These are phyloP conservation scores for Oldenlandia corymbosa DNA, from an alignment of 257 asterid genomes.

Conservation along the genomic window DNA sequence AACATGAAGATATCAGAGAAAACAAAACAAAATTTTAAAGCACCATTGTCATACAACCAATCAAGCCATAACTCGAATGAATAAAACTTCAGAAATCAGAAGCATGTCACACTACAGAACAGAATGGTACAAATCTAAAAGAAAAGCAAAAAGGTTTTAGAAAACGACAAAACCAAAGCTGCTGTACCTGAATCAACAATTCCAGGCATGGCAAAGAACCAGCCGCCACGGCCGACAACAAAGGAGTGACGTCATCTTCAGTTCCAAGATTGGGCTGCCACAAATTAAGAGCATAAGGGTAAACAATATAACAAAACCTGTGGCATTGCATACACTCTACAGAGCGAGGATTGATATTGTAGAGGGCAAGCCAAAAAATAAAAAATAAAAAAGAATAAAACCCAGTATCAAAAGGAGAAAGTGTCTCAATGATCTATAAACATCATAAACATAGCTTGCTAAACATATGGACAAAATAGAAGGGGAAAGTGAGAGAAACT, in stretches of 20 bases:
- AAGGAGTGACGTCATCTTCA: conserved; percentile 82
- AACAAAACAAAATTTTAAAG: too few species aligned
- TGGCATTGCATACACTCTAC: background rate
- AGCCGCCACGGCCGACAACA: conserved; percentile 93
- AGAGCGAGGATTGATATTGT: background rate
- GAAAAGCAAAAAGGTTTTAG: too few species aligned
- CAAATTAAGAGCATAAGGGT: conserved; percentile 6
- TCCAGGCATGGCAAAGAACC: conserved; percentile 72
- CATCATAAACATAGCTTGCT: background rate
- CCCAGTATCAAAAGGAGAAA: too few species aligned
- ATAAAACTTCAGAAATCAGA: too few species aligned
- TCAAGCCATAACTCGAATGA: too few species aligned
- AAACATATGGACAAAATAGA: background rate
- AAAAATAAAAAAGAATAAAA: too few species aligned
- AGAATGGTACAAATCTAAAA: too few species aligned
- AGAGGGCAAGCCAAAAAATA: background rate
- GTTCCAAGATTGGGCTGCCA: conserved; percentile 82
- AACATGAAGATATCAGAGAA: too few species aligned
- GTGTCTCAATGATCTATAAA: too few species aligned
- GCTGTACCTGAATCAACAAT: conserved; percentile 63
- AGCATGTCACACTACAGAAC: too few species aligned
- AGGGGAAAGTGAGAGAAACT: conserved; percentile 16
- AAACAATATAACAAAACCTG: background rate
- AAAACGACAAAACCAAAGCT: background rate
- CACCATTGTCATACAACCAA: too few species aligned